phyloP scores from a whole-genome alignment of 371 early-diverging fungal species.

The Actinomortierella ambigua region DNA sequence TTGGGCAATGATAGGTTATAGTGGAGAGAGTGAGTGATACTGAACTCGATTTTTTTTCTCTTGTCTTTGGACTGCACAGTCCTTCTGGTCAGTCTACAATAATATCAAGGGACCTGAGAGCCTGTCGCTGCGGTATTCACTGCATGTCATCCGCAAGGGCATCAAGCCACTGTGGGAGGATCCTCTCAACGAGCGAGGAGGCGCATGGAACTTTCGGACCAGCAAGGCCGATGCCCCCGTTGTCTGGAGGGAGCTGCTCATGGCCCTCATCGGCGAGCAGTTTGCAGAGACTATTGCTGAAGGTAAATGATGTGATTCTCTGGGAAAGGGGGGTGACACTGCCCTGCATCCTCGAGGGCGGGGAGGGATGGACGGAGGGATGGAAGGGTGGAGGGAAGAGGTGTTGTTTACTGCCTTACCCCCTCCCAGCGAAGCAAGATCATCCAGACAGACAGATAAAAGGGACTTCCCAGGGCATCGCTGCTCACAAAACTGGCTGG shows the following conservation, averaged over 20 bases:
- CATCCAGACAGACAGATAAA: too few relatives aligned
- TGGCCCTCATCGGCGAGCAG: constrained; percentile 64
- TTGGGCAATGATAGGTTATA: constrained; percentile 28
- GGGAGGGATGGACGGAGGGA: too few relatives aligned
- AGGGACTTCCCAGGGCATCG: too few relatives aligned
- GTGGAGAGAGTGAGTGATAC: too few relatives aligned
- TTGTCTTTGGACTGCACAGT: constrained; percentile 27
- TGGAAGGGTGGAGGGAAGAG: too few relatives aligned
- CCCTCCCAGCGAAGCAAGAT: too few relatives aligned
- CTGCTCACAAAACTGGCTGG: too few relatives aligned
- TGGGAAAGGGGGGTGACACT: not conserved
- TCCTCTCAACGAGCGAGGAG: constrained; percentile 76
- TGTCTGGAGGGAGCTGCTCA: constrained; percentile 64
- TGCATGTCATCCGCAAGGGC: constrained; percentile 72
- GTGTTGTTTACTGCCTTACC: too few relatives aligned
- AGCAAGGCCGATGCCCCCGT: constrained; percentile 55
- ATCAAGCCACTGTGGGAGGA: constrained; percentile 87
- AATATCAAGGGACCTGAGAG: constrained; percentile 58
- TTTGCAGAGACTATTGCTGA: constrained; percentile 55
- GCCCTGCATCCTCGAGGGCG: not conserved
- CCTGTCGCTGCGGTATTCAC: constrained; percentile 54
- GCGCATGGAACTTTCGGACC: constrained; percentile 73
- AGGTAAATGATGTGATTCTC: constrained; percentile 30
- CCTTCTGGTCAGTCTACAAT: constrained; percentile 62
- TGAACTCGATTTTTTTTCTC: too few relatives aligned